Base-by-base conservation (phyloP, 495 filamentous ascomycete species). In the Penicillium cinerascens region DNA sequence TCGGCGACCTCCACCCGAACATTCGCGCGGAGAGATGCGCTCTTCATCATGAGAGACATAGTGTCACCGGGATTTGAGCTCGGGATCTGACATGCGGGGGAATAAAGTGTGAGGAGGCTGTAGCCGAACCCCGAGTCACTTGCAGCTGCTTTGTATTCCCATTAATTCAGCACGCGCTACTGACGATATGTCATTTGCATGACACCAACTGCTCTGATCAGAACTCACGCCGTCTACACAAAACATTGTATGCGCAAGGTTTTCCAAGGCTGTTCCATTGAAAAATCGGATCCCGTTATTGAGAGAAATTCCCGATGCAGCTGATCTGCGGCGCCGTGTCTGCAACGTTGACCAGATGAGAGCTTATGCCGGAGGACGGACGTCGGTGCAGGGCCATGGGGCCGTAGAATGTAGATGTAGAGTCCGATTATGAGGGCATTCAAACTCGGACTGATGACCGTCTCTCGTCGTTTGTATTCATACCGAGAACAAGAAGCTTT, bases 1-100 rank as follows among this genome's bases (percentile, higher is more conserved):
- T 49, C 48, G 48, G 48, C 48, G 48, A 51, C 40, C 48, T 51
- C 48, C 48, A 51, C 48, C 47, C 9, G 47, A 26, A 10, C 35
- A 16, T 7, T 37, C 11, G 23, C 26, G 27, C 48, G 48, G 48
- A n/a, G 38, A 51, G 16, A 25, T 23, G 48, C 47, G 47, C 23
- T 40, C 22, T 11, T n/a, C 22, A 39, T 36, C 33, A n/a, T n/a
- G n/a, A 18, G 3, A 39, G 18, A 17, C 37, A 17, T 18, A 39
- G 1, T 8, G 13, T 39, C 37, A 16, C 4, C 18, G 37, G n/a
- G 37, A 33, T 33, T 13, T 33, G 29, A 33, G 29, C 10, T 33
- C 29, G 29, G 29, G 29, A 33, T 33, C 29, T 11, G 11, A 33
- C 11, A 13, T 15, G 9, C 29, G 29, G 1, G 29, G 13, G 29